Percentiles rank a stretch among this genome's conserved stretches.
These are phyloP conservation scores for Akanthomyces dipterigenus DNA, from an alignment of 2,329 filamentous ascomycete genomes.

Conservation along the genomic window DNA sequence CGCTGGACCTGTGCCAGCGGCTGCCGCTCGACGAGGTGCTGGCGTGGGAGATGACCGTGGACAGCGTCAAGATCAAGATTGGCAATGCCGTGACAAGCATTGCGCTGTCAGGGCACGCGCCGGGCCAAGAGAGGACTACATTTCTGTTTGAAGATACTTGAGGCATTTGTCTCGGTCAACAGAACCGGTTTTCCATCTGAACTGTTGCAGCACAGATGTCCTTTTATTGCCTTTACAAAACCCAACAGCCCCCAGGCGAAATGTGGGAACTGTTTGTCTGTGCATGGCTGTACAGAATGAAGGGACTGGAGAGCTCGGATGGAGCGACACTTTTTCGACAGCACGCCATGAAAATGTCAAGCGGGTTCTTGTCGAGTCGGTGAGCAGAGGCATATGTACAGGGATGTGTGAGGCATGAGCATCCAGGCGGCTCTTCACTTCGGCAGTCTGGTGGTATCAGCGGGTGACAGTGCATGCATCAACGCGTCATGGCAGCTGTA, in stretches of 20 bases:
- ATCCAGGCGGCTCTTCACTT: neutral
- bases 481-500: no score
- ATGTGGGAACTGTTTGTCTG: neutral
- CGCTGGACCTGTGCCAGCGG: conserved; percentile 20
- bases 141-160: conserved; percentile 14
- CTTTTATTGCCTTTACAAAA: neutral
- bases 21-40: conserved; percentile 25
- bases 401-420: neutral
- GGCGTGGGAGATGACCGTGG: conserved; percentile 45
- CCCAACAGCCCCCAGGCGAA: neutral
- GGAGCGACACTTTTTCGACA: neutral
- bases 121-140: conserved; percentile 2
- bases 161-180: neutral
- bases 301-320: neutral
- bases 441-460: neutral
- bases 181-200: no score
- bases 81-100: conserved; percentile 60
- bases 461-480: no score
- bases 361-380: neutral
- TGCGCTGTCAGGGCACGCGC: conserved; percentile 22
- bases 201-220: neutral
- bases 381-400: neutral
- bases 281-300: neutral
- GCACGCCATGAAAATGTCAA: neutral
- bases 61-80: conserved; percentile 65